Evolutionary conservation across 352 stramenopile genomes (phyloP).

Genomic region (Salisapilia sapeloensis): DNA sequence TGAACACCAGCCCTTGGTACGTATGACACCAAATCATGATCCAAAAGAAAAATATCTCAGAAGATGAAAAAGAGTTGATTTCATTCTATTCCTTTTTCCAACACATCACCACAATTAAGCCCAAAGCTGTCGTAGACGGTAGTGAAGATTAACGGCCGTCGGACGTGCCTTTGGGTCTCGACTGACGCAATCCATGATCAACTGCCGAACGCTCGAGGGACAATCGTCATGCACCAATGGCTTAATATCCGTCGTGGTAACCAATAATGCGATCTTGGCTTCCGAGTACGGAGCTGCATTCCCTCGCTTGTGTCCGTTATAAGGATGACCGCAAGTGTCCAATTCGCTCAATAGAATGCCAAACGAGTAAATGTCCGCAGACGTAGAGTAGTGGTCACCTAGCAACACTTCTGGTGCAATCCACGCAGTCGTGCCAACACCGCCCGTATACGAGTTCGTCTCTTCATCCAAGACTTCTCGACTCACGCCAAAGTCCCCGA

Average conservation of each 20-base stretch:
- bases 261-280: slow-evolving; percentile 31
- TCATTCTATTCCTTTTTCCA: too few species aligned
- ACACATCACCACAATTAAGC: not conserved
- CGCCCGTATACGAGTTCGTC: slow-evolving; percentile 10
- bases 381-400: slow-evolving; percentile 5
- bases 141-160: slow-evolving; percentile 49
- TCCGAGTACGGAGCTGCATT: slow-evolving; percentile 11
- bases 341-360: slow-evolving; percentile 16
- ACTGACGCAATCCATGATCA: slow-evolving; percentile 34
- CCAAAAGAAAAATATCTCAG: too few species aligned
- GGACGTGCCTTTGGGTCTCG: slow-evolving; percentile 31
- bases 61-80: too few species aligned
- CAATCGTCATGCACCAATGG: slow-evolving; percentile 29
- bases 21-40: too few species aligned
- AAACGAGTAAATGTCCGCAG: slow-evolving; percentile 13
- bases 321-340: slow-evolving; percentile 17
- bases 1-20: too few species aligned
- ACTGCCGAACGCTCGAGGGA: slow-evolving; percentile 16
- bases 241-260: slow-evolving; percentile 23
- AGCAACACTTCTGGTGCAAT: slow-evolving; percentile 18
- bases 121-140: slow-evolving; percentile 14
- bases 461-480: slow-evolving; percentile 10
- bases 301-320: slow-evolving; percentile 6
- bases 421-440: slow-evolving; percentile 16
- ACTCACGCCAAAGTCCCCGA: slow-evolving; percentile 39